These are phyloP conservation scores for Lactarius quietus DNA, from an alignment of 768 basidiomycete genomes.

Conservation along the genomic window DNA sequence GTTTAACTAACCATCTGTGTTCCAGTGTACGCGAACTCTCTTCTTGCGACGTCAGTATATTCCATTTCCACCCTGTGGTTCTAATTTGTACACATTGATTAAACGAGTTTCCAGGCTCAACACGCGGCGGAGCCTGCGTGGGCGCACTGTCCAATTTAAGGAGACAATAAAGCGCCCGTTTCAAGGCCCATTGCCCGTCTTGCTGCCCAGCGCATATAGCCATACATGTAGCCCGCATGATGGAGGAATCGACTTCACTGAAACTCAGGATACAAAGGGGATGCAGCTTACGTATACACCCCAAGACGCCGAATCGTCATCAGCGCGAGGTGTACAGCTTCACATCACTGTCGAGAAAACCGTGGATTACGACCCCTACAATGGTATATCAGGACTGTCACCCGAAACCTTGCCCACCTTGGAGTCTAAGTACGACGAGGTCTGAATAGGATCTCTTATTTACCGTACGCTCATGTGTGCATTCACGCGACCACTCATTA, in stretches of 20 bases:
- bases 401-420: neutral
- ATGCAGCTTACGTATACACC: neutral
- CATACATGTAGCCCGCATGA: neutral
- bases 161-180: constrained; percentile 7
- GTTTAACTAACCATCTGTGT: neutral
- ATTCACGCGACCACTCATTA: neutral
- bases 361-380: constrained; percentile 16
- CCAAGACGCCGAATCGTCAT: neutral
- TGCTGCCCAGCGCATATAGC: constrained; percentile 19
- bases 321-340: constrained; percentile 6
- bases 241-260: neutral
- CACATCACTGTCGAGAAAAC: constrained; percentile 25
- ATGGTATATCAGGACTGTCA: constrained; percentile 6
- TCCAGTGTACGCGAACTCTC: constrained; percentile 26
- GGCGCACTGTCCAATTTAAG: constrained; percentile 6
- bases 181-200: constrained; percentile 14
- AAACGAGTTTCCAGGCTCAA: constrained; percentile 17
- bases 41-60: constrained; percentile 23
- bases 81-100: neutral
- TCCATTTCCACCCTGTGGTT: neutral
- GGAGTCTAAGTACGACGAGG: neutral
- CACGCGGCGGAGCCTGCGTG: constrained; percentile 19
- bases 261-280: neutral
- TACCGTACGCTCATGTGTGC: neutral
- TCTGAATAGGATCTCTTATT: neutral